These are phyloP conservation scores for Apiotrichum veenhuisii DNA, from an alignment of 1,284 basidiomycete species.

Conservation along the genomic window DNA sequence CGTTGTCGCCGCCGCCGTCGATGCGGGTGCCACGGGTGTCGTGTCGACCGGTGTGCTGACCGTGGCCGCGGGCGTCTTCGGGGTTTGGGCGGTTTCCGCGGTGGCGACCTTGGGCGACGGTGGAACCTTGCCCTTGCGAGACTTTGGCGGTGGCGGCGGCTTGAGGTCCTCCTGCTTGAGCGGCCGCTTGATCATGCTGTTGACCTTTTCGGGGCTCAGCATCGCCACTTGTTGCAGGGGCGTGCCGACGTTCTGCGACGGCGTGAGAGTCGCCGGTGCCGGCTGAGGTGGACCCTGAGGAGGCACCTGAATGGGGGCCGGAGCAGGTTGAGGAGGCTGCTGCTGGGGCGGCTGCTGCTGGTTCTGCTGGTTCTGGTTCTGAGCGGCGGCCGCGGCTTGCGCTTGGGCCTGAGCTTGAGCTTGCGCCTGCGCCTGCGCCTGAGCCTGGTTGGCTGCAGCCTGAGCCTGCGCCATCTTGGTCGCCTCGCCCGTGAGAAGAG, in stretches of 20 bases:
- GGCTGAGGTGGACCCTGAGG: not conserved
- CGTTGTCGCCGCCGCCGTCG: not conserved
- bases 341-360: not conserved
- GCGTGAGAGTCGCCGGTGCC: not conserved
- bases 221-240: conserved; percentile 12
- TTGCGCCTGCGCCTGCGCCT: not conserved
- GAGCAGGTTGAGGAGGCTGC: not conserved
- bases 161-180: conserved; percentile 24
- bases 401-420: not conserved
- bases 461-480: not conserved
- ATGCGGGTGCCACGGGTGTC: not conserved
- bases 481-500: conserved; percentile 12
- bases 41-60: not conserved
- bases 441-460: not conserved
- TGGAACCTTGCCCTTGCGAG: conserved; percentile 7
- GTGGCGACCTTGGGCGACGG: conserved; percentile 1
- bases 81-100: not conserved
- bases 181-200: conserved; percentile 23
- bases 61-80: conserved; percentile 1
- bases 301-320: not conserved
- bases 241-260: conserved; percentile 4
- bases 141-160: conserved; percentile 16
- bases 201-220: conserved; percentile 21
- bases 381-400: not conserved
- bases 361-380: not conserved